Evolutionary conservation across 2,329 filamentous ascomycete species (phyloP), one percentile per base, ranked within the genome.

Genomic region (Colletotrichum spaethianum): DNA sequence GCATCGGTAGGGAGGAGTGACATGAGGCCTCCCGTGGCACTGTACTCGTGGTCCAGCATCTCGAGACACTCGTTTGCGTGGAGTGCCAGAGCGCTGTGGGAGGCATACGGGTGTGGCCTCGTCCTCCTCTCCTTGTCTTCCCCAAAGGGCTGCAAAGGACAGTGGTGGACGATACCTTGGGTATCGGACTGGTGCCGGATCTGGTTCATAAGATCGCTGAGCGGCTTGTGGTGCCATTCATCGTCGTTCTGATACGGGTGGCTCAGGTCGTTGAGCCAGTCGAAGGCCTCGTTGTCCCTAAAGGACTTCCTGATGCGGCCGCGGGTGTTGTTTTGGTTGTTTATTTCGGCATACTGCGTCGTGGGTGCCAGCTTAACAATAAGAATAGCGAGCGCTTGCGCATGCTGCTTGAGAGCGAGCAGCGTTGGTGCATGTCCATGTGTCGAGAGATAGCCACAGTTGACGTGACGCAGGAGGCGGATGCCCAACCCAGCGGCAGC

Each of bases 1-100:
- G 78, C 77, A 20, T 83, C 80, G 2, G 81, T 81, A 0, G 89
- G 89, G 1, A 91, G 82, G 9, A 91, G 80, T 23, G 86, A 84
- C 52, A 91, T 81, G 23, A 91, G 79, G 2, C 89, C 89, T 20
- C 89, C 89, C 44, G 87, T 86, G 33, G 84, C 82, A 53, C 84
- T 83, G 75, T 86, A 89, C 77, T 91, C 89, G 76, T 91, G 88
- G 74, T 91, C 89, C 8, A 91, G 84, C 2, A 87, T 82, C 80
- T 91, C 89, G 7, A 91, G 85, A 62, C 89, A 87, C 70, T 87
- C 84, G 76, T 91, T 91, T 71, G 89, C 88, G 77, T 91, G 89
- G 81, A 84, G 82, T 36, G 89, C 80, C 20, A 91, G 83, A 40
- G 83, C 83, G 73, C 85, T 81, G 73, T 89, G 87, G 64, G 81